phyloP scores from a whole-genome alignment of 306 rosid species.

The Nissolia schottii region DNA sequence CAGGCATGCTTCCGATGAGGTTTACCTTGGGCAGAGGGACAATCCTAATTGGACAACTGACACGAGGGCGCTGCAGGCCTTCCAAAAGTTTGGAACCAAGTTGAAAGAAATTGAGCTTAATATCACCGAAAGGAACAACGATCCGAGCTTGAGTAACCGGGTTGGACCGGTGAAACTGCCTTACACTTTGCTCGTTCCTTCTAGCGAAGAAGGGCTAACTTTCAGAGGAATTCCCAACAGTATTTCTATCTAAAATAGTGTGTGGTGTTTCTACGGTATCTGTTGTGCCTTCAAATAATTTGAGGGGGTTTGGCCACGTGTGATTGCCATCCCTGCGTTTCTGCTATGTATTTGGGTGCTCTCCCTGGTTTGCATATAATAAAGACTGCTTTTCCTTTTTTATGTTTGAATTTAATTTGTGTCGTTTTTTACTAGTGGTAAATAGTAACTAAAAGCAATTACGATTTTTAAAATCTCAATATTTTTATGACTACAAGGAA shows the following conservation, averaged over 20 bases:
- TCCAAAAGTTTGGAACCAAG: conserved; percentile 35
- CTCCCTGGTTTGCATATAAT: background rate
- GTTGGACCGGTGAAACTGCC: conserved; percentile 56
- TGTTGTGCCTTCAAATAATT: background rate
- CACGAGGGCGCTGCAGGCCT: conserved; percentile 23
- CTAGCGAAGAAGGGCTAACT: conserved; percentile 59
- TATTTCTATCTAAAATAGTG: conserved; percentile 25
- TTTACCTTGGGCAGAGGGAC: conserved; percentile 50
- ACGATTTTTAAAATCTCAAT: background rate
- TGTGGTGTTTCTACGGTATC: background rate
- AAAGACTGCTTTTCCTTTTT: background rate
- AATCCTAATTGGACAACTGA: conserved; percentile 31
- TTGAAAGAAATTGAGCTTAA: conserved; percentile 18
- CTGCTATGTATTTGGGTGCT: background rate
- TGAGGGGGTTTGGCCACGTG: background rate
- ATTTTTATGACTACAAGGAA: no score
- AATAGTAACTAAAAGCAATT: background rate
- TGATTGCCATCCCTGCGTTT: background rate
- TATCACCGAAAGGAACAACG: conserved; percentile 3
- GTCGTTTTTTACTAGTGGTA: background rate
- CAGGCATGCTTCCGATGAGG: conserved; percentile 60
- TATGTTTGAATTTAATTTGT: background rate
- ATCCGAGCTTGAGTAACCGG: conserved; percentile 36
- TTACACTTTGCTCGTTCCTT: conserved; percentile 62
- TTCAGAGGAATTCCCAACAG: conserved; percentile 78